Base-by-base conservation (phyloP, 1,139 yeast species). In the Sugiyamaella japonica region DNA sequence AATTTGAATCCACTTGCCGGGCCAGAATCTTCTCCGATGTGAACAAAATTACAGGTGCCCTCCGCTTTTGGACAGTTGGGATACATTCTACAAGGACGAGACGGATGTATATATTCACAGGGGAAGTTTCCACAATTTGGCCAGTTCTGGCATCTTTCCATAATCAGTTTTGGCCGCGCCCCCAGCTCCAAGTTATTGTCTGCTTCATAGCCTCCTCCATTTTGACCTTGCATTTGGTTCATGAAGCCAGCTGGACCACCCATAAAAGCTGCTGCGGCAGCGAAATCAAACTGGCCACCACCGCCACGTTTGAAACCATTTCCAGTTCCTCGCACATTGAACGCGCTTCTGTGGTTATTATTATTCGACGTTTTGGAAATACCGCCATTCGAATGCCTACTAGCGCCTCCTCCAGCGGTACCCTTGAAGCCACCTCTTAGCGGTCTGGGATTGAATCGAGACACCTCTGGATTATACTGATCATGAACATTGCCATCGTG, bases 11-110 rank as follows among this genome's bases (percentile, higher is more conserved):
- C 51, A 2, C 29, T 37, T 12, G 46, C 36, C 73, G 61, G 51
- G 37, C 48, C 89, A 61, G 80, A 85, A 70, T 89, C 97, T 72
- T 89, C 89, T 58, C 86, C 88, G 9, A 95, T 91, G 69, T 89
- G 97, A 63, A 89, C 74, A 65, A 74, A 88, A 61, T 83, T 84
- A 71, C 97, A 89, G 0, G 95, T 86, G 16, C 95, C 95, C 28
- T 87, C 86, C 6, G 85, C 81, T 63, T 86, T 85, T 28, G 87
- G 79, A 73, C 97, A 89, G 65, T 84, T 80, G 53, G 95, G 95
- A 69, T 78, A 88, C n/a, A 81, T 80, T 70, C 79, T 82, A 70
- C 97, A 89, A 10, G 77, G 77, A 63, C 80, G 85, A 1, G 89
- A 83, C 25, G 97, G 96, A 71, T 89, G 97, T 1, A 90, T 81